Conservation (phyloP, 2,329 filamentous ascomycete genomes). For the Cordyceps cateniannulata region DNA sequence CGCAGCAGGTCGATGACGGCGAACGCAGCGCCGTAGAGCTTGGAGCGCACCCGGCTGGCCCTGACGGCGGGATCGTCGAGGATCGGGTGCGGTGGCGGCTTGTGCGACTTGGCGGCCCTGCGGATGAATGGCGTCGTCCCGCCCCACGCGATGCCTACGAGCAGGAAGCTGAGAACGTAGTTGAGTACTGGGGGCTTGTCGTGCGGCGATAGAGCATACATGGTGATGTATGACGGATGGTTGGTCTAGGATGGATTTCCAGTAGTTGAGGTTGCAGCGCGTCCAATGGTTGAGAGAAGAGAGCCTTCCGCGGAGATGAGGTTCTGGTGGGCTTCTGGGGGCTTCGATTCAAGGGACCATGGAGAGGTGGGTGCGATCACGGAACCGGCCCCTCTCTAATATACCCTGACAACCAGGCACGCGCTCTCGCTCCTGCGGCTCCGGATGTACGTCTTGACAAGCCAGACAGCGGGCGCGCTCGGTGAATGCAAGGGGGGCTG, state of each 20-base stretch:
- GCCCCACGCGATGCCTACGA: conserved; percentile 89
- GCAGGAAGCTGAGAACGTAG: conserved; percentile 81
- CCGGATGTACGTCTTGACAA: no score
- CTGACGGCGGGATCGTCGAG: conserved; percentile 46
- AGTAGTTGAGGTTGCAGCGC: no score
- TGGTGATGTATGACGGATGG: background rate
- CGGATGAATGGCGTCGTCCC: conserved; percentile 91
- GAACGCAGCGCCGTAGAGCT: conserved; percentile 60
- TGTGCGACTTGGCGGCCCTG: conserved; percentile 70
- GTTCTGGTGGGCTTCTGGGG: background rate
- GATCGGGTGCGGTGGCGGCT: conserved; percentile 51
- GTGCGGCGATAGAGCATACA: background rate
- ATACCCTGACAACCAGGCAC: background rate
- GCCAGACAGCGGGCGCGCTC: no score
- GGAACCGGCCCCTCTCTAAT: background rate
- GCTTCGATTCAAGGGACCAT: background rate
- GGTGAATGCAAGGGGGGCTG: background rate
- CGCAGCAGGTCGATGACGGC: conserved; percentile 70
- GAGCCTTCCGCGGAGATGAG: background rate
- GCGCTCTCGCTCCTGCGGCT: background rate
- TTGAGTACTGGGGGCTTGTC: conserved; percentile 57
- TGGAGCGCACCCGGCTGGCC: conserved; percentile 54
- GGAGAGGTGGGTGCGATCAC: background rate
- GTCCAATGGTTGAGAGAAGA: no score
- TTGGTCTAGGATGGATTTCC: no score